Base-by-base conservation (phyloP, 139 green algal genomes). In the Picochlorum sp. region DNA sequence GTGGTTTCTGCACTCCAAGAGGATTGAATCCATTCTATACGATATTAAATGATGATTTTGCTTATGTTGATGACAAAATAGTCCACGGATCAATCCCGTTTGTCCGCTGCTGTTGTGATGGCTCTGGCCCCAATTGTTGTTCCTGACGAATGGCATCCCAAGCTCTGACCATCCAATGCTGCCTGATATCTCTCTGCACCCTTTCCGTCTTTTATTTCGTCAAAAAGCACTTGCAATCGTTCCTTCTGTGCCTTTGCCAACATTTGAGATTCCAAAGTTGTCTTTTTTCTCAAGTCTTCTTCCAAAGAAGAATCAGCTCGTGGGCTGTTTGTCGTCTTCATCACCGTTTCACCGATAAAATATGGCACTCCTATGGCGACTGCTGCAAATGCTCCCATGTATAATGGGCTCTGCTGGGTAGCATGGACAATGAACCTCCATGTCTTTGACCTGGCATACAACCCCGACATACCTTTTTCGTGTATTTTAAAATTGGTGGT, bases 191-290 rank as follows among this genome's bases (percentile, higher is more conserved):
- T 57, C 15, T 72, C 65, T 49, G 70, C 67, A n/a, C 61, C 52
- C 4, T 45, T 41, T 4, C 62, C 41, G 9, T 46, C 61, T 62
- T 64, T 58, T 10, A 81, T 51, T 59, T 86, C 80, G 20, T 79
- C 75, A 21, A 86, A 51, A 56, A 86, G 51, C n/a, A 86, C 79
- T 16, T 74, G 66, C 44, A 86, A 67, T 46, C 80, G 57, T 34
- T 83, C 62, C n/a, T 62, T 69, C 63, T 86, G 82, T 18, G 74
- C 80, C 16, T 59, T 67, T 30, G 74, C 74, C 49, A 86, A 64
- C 26, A 83, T 62, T 65, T 76, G 56, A 26, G 57, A 38, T n/a
- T 72, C 46, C 5, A 74, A 37, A 44, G 54, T 49, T 24, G 54
- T 58, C n/a, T 51, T 58, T 6, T 49, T 52, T 44, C 64, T 58